Evolutionary conservation across 495 filamentous ascomycete genomes (phyloP), one percentile per base, ranked within the genome.

Genomic region (Podospora pseudoanserina): DNA sequence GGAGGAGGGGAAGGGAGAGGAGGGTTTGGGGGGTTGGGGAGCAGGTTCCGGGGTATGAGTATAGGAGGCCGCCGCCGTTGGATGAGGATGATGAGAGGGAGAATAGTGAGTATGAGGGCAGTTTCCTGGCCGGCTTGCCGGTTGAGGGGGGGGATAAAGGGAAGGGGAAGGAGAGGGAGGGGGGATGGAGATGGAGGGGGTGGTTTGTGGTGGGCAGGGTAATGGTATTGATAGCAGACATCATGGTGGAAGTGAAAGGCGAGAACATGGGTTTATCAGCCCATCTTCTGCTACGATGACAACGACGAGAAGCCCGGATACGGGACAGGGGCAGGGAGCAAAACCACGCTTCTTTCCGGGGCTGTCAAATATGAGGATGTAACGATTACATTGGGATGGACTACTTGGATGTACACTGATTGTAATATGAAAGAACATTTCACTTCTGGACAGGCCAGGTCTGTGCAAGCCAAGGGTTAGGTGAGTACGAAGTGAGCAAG

Each of bases 1-100:
- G 28, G 32, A 57, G 58, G 20, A 54, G 18, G 58, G 34, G 44
- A 57, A 26, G 13, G n/a, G 44, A 5, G 15, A 57, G 16, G 54
- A 64, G 20, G 49, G 28, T 70, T 49, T 73, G 73, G 73, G 67
- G 54, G 30, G 66, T 72, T 18, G 74, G 74, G 1, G 69, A 65
- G 49, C 58, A 53, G 49, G 68, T 62, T 23, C 73, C 73, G 53
- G 56, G 65, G 18, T 75, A 73, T 59, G 57, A 32, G 15, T 67
- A 66, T 30, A 44, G 70, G n/a, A 55, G 67, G 39, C 63, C 67
- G 39, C 72, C 73, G 55, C 68, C 67, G 49, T 49, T 66, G 70
- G 65, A 70, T 28, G 70, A 68, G 63, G 58, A 66, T 13, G 69
- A 71, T 26, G 60, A 57, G 2, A 64, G 20, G 57, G 67, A 67